Conservation (phyloP, 2,329 filamentous ascomycete species). For the Sclerotinia subarctica region DNA sequence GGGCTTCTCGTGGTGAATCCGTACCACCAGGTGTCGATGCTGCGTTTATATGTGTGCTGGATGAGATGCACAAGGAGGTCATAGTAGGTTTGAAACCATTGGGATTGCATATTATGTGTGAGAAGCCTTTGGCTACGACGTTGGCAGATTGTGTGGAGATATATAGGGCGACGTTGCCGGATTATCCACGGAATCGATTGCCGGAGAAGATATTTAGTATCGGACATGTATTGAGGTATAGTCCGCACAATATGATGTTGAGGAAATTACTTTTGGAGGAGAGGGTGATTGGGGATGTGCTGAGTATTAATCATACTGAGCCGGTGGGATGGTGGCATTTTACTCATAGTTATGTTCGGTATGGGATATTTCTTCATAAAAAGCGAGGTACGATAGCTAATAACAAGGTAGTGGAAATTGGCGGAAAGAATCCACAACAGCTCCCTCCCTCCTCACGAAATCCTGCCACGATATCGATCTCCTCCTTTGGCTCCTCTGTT, state of each 20-base stretch:
- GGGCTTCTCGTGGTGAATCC: conserved; percentile 47
- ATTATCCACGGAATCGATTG: conserved; percentile 37
- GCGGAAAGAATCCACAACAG: conserved; percentile 75
- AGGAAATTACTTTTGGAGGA: conserved; percentile 74
- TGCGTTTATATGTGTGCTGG: conserved; percentile 72
- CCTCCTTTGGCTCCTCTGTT: conserved; percentile 84
- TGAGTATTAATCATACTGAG: conserved; percentile 87
- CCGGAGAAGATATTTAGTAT: conserved; percentile 70
- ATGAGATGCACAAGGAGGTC: conserved; percentile 84
- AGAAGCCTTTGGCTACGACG: conserved; percentile 86
- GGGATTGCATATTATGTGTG: conserved; percentile 83
- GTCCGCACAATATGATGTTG: conserved; percentile 84
- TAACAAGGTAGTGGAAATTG: conserved; percentile 71
- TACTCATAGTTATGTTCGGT: conserved; percentile 79
- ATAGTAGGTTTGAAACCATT: conserved; percentile 68
- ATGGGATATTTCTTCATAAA: conserved; percentile 23
- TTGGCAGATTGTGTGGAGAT: conserved; percentile 76
- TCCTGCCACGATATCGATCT: conserved; percentile 96
- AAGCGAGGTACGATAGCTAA: conserved; percentile 1
- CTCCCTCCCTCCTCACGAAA: conserved; percentile 83
- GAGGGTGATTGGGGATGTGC: conserved; percentile 74
- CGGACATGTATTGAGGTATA: conserved; percentile 91
- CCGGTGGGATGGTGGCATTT: conserved; percentile 98
- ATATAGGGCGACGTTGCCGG: conserved; percentile 53
- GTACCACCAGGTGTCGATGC: conserved; percentile 48